phyloP scores from a whole-genome alignment of 805 yeast genomes.

The Blastobotrys chiropterorum region DNA sequence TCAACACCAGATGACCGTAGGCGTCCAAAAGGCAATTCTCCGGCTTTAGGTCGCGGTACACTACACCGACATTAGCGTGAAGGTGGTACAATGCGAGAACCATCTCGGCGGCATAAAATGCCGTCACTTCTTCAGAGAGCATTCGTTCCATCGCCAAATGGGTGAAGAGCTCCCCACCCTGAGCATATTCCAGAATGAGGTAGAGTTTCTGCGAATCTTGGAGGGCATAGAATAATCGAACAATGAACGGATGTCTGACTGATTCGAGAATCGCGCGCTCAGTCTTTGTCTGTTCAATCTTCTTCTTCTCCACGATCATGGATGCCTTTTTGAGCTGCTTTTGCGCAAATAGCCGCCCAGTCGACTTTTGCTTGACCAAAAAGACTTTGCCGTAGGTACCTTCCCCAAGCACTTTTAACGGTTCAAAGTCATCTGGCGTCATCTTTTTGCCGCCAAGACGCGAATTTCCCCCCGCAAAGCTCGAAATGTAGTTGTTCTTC shows the following conservation, averaged over 20 bases:
- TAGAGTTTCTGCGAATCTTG: slow-evolving; percentile 77
- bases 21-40: slow-evolving; percentile 78
- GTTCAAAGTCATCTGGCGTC: slow-evolving; percentile 52
- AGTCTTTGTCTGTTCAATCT: slow-evolving; percentile 70
- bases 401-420: slow-evolving; percentile 70
- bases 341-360: slow-evolving; percentile 73
- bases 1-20: slow-evolving; percentile 72
- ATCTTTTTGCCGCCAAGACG: slow-evolving; percentile 17
- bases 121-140: slow-evolving; percentile 57
- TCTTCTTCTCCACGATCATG: slow-evolving; percentile 51
- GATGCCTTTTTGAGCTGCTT: slow-evolving; percentile 81
- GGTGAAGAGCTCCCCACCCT: slow-evolving; percentile 80
- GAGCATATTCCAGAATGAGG: slow-evolving; percentile 70
- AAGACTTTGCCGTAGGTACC: slow-evolving; percentile 89
- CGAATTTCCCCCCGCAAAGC: slow-evolving; percentile 17
- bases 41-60: slow-evolving; percentile 83
- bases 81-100: slow-evolving; percentile 70
- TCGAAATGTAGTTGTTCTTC: slow-evolving; percentile 34
- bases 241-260: slow-evolving; percentile 75
- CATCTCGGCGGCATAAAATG: slow-evolving; percentile 77
- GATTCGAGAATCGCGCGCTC: slow-evolving; percentile 69
- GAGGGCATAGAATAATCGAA: slow-evolving; percentile 72
- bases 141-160: slow-evolving; percentile 46
- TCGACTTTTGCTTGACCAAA: slow-evolving; percentile 57
- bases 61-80: slow-evolving; percentile 66